Percentiles rank a stretch among this genome's conserved stretches.
These are phyloP conservation scores for Ustilago crameri DNA, from an alignment of 1,284 basidiomycete genomes.

Conservation along the genomic window DNA sequence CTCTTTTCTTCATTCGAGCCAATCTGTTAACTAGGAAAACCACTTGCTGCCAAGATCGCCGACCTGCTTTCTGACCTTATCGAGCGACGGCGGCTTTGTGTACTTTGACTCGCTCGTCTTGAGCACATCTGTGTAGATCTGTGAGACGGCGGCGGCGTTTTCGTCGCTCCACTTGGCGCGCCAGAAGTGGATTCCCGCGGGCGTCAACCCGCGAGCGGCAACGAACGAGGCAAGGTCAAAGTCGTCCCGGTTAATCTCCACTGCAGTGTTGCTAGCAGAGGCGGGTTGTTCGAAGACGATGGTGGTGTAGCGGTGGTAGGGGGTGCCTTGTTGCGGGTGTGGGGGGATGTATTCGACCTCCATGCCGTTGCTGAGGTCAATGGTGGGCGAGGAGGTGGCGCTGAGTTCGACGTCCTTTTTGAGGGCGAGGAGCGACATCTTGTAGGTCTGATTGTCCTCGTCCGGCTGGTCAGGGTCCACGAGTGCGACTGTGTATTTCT, in stretches of 20 bases:
- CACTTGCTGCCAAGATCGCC: conserved; percentile 37
- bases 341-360: conserved; percentile 82
- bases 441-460: conserved; percentile 75
- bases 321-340: conserved; percentile 84
- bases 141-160: conserved; percentile 74
- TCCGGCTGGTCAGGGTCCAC: conserved; percentile 90
- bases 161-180: conserved; percentile 75
- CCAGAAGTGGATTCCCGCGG: conserved; percentile 81
- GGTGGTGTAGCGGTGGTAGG: conserved; percentile 84
- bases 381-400: conserved; percentile 47
- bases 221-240: conserved; percentile 79
- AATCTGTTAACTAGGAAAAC: conserved; percentile 22
- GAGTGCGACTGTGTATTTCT: conserved; percentile 87
- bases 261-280: background rate
- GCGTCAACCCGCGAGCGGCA: conserved; percentile 73
- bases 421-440: conserved; percentile 85
- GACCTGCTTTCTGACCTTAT: conserved; percentile 34
- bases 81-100: conserved; percentile 19
- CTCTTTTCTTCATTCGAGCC: too few relatives aligned
- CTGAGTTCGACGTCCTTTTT: conserved; percentile 73
- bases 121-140: conserved; percentile 77
- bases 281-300: conserved; percentile 78
- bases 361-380: conserved; percentile 72
- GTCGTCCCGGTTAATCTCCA: conserved; percentile 70
- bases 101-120: conserved; percentile 14